Conservation (phyloP, 2,329 filamentous ascomycete genomes). For the Calonectria ilicicola region DNA sequence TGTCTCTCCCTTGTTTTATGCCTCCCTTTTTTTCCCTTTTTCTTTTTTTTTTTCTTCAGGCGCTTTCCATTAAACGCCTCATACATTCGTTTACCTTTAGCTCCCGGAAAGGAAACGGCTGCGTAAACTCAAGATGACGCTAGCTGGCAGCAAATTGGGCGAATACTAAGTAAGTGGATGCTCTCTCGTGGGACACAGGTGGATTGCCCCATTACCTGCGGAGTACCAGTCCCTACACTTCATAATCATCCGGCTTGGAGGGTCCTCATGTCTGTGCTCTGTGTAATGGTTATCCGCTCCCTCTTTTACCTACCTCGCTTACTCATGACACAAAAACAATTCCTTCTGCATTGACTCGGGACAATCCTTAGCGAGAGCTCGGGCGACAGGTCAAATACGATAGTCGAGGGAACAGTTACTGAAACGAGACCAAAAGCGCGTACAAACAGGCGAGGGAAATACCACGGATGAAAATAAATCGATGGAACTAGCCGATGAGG, state of each 20-base stretch:
- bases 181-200: slow-evolving; percentile 8
- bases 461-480: slow-evolving; percentile 6
- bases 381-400: slow-evolving; percentile 37
- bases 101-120: slow-evolving; percentile 1
- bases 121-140: slow-evolving; percentile 6
- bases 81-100: not conserved
- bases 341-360: slow-evolving; percentile 28
- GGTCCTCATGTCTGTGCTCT: not conserved
- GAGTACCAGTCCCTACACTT: not conserved
- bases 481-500: slow-evolving; percentile 22
- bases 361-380: slow-evolving; percentile 30
- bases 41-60: not conserved
- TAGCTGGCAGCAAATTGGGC: slow-evolving; percentile 5
- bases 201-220: slow-evolving; percentile 7
- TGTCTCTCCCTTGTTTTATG: not conserved
- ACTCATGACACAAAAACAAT: slow-evolving; percentile 24
- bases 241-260: not conserved
- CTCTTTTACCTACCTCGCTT: slow-evolving; percentile 8
- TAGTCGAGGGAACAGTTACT: slow-evolving; percentile 19
- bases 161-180: slow-evolving; percentile 3
- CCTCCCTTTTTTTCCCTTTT: not conserved
- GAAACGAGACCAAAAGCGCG: slow-evolving; percentile 33
- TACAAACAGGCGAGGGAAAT: slow-evolving; percentile 31
- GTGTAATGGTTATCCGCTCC: not conserved
- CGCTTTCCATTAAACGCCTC: not conserved